These are phyloP conservation scores for Rhynchosporium agropyri DNA, from an alignment of 2,329 filamentous ascomycete species.

Conservation along the genomic window DNA sequence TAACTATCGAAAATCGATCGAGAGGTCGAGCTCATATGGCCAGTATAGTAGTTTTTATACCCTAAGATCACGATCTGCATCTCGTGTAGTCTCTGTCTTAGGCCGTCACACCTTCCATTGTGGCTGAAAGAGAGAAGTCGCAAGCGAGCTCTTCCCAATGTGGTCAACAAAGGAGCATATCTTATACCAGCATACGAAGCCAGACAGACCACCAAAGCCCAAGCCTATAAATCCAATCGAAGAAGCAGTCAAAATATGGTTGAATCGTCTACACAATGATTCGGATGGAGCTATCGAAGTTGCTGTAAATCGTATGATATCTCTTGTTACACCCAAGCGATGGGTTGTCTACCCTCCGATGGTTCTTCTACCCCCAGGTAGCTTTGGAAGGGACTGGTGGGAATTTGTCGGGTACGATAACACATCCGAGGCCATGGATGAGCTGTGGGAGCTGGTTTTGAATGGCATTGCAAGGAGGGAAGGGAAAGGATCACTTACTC, in stretches of 20 bases:
- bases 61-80: too few species aligned
- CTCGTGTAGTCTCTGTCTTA: too few species aligned
- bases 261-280: conserved; percentile 36
- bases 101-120: not conserved
- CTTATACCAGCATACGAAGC: not conserved
- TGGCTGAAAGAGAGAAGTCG: not conserved
- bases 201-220: conserved; percentile 33
- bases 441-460: conserved; percentile 56
- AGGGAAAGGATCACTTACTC: conserved; percentile 51
- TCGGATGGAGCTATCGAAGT: conserved; percentile 28
- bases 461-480: conserved; percentile 47
- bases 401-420: conserved; percentile 16
- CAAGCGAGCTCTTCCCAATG: not conserved
- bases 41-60: too few species aligned
- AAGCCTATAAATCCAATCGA: conserved; percentile 46
- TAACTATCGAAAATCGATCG: too few species aligned
- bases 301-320: conserved; percentile 25
- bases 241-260: conserved; percentile 45
- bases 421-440: conserved; percentile 3
- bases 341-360: conserved; percentile 65
- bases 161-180: not conserved
- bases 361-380: conserved; percentile 61
- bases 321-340: conserved; percentile 50
- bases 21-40: too few species aligned
- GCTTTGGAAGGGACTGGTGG: conserved; percentile 51